phyloP scores from a whole-genome alignment of 2,329 filamentous ascomycete genomes.

The Colletotrichum paranaense region DNA sequence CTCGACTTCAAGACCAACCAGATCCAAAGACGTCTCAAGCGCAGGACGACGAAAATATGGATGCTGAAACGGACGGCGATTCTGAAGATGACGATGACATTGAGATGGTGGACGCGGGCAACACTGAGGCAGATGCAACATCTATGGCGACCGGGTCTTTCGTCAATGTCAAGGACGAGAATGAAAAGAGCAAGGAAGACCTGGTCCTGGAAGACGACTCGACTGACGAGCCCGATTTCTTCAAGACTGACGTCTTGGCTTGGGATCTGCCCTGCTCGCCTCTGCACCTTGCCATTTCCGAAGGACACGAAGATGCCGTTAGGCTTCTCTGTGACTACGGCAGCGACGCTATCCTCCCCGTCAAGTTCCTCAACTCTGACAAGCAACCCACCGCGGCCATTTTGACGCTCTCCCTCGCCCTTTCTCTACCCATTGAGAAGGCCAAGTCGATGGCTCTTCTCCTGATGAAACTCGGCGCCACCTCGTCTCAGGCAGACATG shows the following conservation, averaged over 20 bases:
- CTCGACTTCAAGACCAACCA: slow-evolving; percentile 39
- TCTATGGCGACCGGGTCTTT: slow-evolving; percentile 78
- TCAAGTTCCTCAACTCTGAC: slow-evolving; percentile 70
- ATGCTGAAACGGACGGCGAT: slow-evolving; percentile 46
- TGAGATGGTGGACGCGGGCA: slow-evolving; percentile 58
- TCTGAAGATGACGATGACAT: slow-evolving; percentile 53
- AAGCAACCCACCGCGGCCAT: slow-evolving; percentile 69
- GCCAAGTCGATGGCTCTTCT: slow-evolving; percentile 73
- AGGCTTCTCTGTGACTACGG: slow-evolving; percentile 79
- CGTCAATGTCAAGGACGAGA: slow-evolving; percentile 70
- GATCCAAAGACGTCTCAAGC: slow-evolving; percentile 39
- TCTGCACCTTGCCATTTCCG: slow-evolving; percentile 82
- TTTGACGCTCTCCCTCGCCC: slow-evolving; percentile 75
- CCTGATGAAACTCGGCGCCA: slow-evolving; percentile 77
- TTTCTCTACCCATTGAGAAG: slow-evolving; percentile 71
- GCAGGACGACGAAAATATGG: slow-evolving; percentile 40
- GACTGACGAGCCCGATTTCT: slow-evolving; percentile 79
- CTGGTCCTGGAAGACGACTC: slow-evolving; percentile 59
- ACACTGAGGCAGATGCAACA: slow-evolving; percentile 62
- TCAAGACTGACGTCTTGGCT: slow-evolving; percentile 80
- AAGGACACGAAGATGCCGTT: slow-evolving; percentile 77
- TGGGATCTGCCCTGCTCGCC: slow-evolving; percentile 83
- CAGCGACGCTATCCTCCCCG: slow-evolving; percentile 79
- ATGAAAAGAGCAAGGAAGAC: slow-evolving; percentile 49
- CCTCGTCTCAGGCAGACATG: slow-evolving; percentile 77